Evolutionary conservation across 2,329 filamentous ascomycete genomes (phyloP), one percentile per base, ranked within the genome.

Genomic region (Diatrype stigma): DNA sequence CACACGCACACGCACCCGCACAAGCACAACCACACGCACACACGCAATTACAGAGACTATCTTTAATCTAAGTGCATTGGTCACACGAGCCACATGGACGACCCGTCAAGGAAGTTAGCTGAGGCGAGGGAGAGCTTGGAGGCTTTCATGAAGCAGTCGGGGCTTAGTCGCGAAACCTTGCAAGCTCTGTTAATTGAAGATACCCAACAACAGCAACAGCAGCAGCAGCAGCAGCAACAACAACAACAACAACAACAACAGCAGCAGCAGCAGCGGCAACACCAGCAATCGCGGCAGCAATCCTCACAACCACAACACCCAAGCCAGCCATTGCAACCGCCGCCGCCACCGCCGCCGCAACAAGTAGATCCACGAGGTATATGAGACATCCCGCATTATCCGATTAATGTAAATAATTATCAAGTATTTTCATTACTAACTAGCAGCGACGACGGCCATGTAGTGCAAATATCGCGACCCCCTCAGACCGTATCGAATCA

Each of bases 121-220:
- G 60, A 64, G 55, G 65, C 63, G 48, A 61, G 64, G 54, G 56
- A 64, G 50, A 63, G 66, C 47, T 59, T 67, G 48, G 64, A 66
- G 50, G 65, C 65, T 53, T 54, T 67, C 26, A 30, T 30, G 45
- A 67, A 66, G 52, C 62, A 67, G 50, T 61, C 63, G n/a, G 65
- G 65, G 40, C 60, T 67, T 8, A 67, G 63, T 48, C 62, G 60
- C 46, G 60, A 64, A 51, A 60, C 58, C 19, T 42, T 67, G 40
- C 47, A 65, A 42, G 64, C 63, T 17, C 53, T 67, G 21, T 47
- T 66, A 7, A 60, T 58, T 35, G 65, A 67, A 45, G 60, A 62
- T 16, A 45, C 56, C 8, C 56, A 56, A 34, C 57, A 55, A 32
- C 57, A 44, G 16, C 53, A 49, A 46, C 52, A 50, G 23, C 16